Evolutionary conservation across 768 basidiomycete species (phyloP), one percentile per base, ranked within the genome.

Genomic region (Auriculariales sp.): DNA sequence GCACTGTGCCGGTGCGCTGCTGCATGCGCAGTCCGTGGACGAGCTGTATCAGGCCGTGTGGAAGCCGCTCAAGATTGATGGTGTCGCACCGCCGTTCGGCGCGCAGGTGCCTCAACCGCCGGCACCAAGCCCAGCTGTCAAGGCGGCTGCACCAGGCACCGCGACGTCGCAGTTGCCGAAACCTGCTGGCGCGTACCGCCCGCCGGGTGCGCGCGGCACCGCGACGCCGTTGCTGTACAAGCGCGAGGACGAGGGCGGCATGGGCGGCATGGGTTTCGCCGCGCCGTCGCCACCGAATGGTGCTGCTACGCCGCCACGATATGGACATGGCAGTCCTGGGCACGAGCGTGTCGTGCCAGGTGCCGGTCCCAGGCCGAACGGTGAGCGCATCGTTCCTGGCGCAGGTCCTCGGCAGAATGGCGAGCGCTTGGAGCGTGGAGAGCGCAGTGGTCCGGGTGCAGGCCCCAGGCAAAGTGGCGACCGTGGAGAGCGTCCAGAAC

Each of bases 11-110:
- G 93, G 95, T 6, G 73, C 79, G 1, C 75, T 98, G 17, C 61
- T 95, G 49, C 90, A 97, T 54, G 68, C 85, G 17, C 89, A 95
- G 61, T 59, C 69, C 45, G 66, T 79, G 48, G 90, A 95, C 3
- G 94, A 98, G 61, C 74, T 95, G 12, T 98, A 97, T 64, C 91
- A 95, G 62, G 73, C 77, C 0, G 69, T 76, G 1, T 94, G 91
- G 92, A 70, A 86, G 28, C 90, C 90, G 9, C 75, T 71, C 0
- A 75, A 75, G 19, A 67, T 83, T 11, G 84, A 84, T 34, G 69
- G 70, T 15, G 74, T 75, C 12, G 39, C 39, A 2, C 77, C 82
- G 0, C 66, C 75, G 0, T 92, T 94, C 69, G 80, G 79, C 0
- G 71, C 68, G 27, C 56, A 66, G 3, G 70, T 93, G 14, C 87